Conservation (phyloP, 176 grass and related monocot genomes). For the Metroxylon sagu region DNA sequence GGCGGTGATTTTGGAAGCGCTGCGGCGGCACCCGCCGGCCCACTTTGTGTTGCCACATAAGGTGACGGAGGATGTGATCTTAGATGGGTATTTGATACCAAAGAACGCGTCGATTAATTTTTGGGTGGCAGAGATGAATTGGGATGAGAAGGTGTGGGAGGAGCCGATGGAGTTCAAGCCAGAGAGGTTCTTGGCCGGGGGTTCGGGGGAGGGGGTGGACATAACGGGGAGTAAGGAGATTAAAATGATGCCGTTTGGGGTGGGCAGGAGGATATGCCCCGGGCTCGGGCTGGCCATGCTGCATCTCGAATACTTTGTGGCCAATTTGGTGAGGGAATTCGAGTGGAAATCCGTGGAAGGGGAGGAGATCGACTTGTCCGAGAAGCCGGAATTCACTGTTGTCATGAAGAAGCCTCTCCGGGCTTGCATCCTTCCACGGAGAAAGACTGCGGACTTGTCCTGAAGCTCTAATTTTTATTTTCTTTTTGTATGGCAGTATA, state of each 20-base stretch:
- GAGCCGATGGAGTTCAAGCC: conserved; percentile 42
- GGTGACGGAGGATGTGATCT: conserved; percentile 9
- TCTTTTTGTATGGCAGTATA: no score
- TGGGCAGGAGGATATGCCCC: conserved; percentile 48
- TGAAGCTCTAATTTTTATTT: no score
- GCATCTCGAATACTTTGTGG: conserved; percentile 51
- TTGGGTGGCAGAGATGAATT: conserved; percentile 20
- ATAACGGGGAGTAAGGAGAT: conserved; percentile 49
- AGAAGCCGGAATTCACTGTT: conserved; percentile 20
- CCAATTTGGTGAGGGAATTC: conserved; percentile 30
- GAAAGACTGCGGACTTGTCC: no score
- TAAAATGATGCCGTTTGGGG: conserved; percentile 78
- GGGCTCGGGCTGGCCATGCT: conserved; percentile 27
- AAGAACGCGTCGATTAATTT: conserved; percentile 44
- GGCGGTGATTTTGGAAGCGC: conserved; percentile 51
- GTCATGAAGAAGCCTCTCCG: conserved; percentile 37
- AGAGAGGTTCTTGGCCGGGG: conserved; percentile 50
- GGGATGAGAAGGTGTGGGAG: conserved; percentile 36
- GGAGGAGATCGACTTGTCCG: conserved; percentile 27
- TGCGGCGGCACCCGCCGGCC: conserved; percentile 41
- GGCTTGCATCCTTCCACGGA: conserved; percentile 13
- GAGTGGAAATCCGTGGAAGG: conserved; percentile 28
- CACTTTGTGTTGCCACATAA: conserved; percentile 51
- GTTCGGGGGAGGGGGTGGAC: conserved; percentile 31
- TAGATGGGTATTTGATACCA: conserved; percentile 38